Base-by-base conservation (phyloP, 768 basidiomycete genomes). In the Macrolepiota dolichaula region DNA sequence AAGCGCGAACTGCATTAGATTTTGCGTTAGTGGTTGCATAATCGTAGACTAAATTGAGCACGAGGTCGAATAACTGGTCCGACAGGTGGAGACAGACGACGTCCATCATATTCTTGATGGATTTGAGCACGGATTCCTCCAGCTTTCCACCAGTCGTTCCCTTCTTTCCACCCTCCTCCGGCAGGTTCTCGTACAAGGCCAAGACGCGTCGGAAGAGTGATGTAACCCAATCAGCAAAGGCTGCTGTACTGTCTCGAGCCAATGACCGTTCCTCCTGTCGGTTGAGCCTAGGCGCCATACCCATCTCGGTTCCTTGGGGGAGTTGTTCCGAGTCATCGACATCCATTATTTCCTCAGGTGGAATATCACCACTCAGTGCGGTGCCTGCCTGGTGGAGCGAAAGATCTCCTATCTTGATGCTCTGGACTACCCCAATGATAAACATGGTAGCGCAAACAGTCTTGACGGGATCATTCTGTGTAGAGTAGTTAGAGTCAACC, bases 1-100 rank as follows among this genome's bases (percentile, higher is more conserved):
- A 91, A 2, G 94, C 91, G 62, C 88, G 81, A 54, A 96, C 92
- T n/a, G 92, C 85, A 71, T 97, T 98, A 44, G 92, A 87, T 67
- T 93, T 92, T 2, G 89, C 89, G 64, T 94, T 94, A 1, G 90
- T 86, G n/a, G 89, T 92, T 0, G 87, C 90, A 69, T 97, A 96
- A 56, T 95, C 87, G 67, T 81, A 89, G 44, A 95, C 87, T 49
- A 96, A 79, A 65, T 90, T 89, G 65, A 98, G 77, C 12, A 92
- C 89, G 53, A 94, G 83, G 68, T 92, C 91, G 70, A 96, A 96
- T 51, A 96, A 80, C 36, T 79, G 74, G 61, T 91, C 86, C 3
- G 89, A 90, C 46, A 92, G 79, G 69, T 95, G 92, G 29, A 89
- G 77, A 70, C 89, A 93, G 65, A 95, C 81, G 57, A 90, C 82